phyloP scores from a whole-genome alignment of 768 basidiomycete species.

The Pulveroboletus ravenelii region DNA sequence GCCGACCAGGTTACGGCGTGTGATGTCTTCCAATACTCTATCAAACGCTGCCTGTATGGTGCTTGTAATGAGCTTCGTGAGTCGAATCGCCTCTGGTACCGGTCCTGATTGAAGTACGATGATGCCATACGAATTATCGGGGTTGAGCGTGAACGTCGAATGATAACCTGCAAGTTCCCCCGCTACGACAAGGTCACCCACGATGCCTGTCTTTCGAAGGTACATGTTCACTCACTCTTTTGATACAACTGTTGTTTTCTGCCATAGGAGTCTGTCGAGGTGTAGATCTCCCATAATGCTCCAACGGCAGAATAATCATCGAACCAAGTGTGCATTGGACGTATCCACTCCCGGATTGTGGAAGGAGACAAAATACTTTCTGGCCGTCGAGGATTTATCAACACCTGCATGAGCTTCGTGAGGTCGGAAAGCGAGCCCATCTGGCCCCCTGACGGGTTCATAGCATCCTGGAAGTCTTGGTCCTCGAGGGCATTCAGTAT shows the following conservation, averaged over 20 bases:
- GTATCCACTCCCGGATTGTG: constrained; percentile 41
- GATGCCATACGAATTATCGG: constrained; percentile 38
- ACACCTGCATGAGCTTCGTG: constrained; percentile 37
- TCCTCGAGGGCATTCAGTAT: constrained; percentile 28
- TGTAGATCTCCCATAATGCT: constrained; percentile 41
- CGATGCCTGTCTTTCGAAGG: background rate
- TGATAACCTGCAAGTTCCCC: constrained; percentile 40
- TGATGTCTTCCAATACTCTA: constrained; percentile 26
- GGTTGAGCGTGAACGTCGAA: constrained; percentile 37
- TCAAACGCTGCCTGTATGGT: constrained; percentile 35
- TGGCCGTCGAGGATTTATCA: constrained; percentile 38
- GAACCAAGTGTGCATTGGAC: constrained; percentile 37
- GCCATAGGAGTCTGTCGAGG: constrained; percentile 27
- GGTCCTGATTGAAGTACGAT: constrained; percentile 39
- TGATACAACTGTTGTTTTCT: constrained; percentile 33
- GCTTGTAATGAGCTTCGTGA: constrained; percentile 32
- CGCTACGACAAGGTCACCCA: constrained; percentile 22
- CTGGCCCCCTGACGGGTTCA: constrained; percentile 47
- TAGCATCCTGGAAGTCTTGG: constrained; percentile 33
- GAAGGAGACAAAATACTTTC: constrained; percentile 32
- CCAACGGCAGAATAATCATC: constrained; percentile 36
- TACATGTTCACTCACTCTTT: background rate
- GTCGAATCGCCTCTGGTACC: constrained; percentile 26
- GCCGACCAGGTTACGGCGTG: constrained; percentile 29
- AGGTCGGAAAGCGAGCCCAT: constrained; percentile 48